Base-by-base conservation (phyloP, 2,329 filamentous ascomycete species). In the Aspergillus fischeri region DNA sequence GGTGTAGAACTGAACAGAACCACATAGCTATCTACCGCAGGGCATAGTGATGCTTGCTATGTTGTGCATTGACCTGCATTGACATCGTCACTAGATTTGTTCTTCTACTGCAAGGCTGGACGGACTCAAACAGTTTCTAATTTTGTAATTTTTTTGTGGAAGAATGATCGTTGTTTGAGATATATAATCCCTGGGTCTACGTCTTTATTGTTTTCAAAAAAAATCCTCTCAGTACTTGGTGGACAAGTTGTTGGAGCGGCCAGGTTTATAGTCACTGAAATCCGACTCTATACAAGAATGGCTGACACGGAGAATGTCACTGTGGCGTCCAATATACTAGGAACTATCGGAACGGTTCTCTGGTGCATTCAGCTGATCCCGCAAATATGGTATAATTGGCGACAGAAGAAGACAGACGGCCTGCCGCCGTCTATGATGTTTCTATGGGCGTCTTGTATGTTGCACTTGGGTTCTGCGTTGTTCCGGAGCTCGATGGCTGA, bases 311-410 rank as follows among this genome's bases (percentile, higher is more conserved):
- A 57, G 6, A 57, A 69, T n/a, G 67, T 73, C 28, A 74, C 72
- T 3, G 58, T 72, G 14, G 67, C 72, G 6, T 72, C 73, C 47
- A 74, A 72, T 49, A 66, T 75, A 27, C 69, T 76, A 14, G 74
- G 74, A 35, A 76, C 74, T 3, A 76, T 76, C 51, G 74, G 74
- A 6, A 76, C 74, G 1, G 68, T 75, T 10, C 65, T 76, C 42
- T 76, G 74, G 73, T 76, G 73, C 53, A 63, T 76, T 54, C 66
- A 78, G 60, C 58, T 76, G 42, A 62, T 75, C 17, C 69, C 70
- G 11, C 75, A 78, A 62, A 86, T 87, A 74, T 86, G 82, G 81
- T 79, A 82, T 58, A 87, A 86, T 67, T 87, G 82, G 79, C 76
- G 78, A 21, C 78, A 74, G 11, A 86, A 87, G 66, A 80, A 78